phyloP scores from a whole-genome alignment of 1,284 basidiomycete genomes.

The Xerocomus tenax region DNA sequence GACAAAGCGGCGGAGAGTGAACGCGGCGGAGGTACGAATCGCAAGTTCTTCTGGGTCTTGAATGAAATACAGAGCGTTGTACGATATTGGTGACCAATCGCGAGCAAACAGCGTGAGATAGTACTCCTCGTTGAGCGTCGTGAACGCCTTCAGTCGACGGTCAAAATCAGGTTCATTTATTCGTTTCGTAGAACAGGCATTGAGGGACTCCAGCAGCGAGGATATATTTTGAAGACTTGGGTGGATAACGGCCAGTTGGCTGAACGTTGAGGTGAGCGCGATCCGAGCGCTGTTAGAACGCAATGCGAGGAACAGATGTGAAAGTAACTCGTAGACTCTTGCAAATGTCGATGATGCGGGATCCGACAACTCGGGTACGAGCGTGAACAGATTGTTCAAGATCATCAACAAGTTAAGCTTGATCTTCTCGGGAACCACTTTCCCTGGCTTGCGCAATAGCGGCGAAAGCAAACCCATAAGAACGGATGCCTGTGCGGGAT shows the following conservation, averaged over 20 bases:
- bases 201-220: constrained; percentile 62
- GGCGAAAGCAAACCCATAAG: constrained; percentile 75
- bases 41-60: constrained; percentile 87
- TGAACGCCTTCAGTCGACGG: constrained; percentile 72
- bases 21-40: constrained; percentile 76
- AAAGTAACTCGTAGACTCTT: constrained; percentile 60
- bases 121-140: constrained; percentile 59
- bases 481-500: constrained; percentile 64
- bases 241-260: constrained; percentile 49
- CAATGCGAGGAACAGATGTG: constrained; percentile 69
- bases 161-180: constrained; percentile 94
- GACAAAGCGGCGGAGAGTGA: constrained; percentile 72
- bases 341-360: constrained; percentile 42
- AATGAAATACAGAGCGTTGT: constrained; percentile 81
- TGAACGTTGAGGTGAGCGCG: constrained; percentile 61
- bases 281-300: constrained; percentile 62
- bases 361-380: constrained; percentile 61
- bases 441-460: constrained; percentile 70
- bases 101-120: constrained; percentile 43
- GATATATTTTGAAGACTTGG: constrained; percentile 43
- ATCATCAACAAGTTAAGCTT: constrained; percentile 82
- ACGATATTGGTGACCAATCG: constrained; percentile 80
- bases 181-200: constrained; percentile 76
- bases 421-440: constrained; percentile 75
- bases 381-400: constrained; percentile 63